A percentile compares a stretch with the other conserved stretches of the same genome.
Evolutionary conservation across 371 early-diverging fungal species (phyloP).

Genomic region (Apophysomyces sp.): DNA sequence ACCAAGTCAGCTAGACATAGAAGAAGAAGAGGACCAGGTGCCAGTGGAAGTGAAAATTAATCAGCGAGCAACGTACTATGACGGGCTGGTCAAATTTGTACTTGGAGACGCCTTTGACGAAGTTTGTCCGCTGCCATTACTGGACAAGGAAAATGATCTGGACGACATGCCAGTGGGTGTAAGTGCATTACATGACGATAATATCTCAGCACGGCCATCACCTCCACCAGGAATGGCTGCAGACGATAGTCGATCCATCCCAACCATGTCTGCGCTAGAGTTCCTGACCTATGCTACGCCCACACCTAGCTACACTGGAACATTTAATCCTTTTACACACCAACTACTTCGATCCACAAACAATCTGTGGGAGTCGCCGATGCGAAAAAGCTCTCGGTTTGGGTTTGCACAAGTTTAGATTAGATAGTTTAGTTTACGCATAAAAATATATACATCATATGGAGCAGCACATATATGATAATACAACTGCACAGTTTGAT

Average conservation of each 20-base stretch:
- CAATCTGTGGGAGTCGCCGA: conserved; percentile 31
- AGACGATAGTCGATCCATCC: not conserved
- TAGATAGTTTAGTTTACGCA: not conserved
- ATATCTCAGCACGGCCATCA: not conserved
- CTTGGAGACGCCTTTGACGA: conserved; percentile 38
- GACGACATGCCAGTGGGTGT: conserved; percentile 39
- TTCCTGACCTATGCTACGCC: conserved; percentile 35
- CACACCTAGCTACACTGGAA: conserved; percentile 34
- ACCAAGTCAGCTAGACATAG: conserved; percentile 5
- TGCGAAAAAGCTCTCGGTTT: conserved; percentile 47
- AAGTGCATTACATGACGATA: conserved; percentile 24
- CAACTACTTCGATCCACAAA: conserved; percentile 32
- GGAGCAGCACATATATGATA: no score
- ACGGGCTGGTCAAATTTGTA: conserved; percentile 37
- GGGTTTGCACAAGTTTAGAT: conserved; percentile 47
- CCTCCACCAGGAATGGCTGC: not conserved
- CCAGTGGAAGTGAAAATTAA: not conserved
- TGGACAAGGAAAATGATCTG: conserved; percentile 4
- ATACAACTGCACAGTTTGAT: no score
- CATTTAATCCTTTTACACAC: conserved; percentile 47
- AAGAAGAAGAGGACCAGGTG: not conserved
- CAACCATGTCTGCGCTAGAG: conserved; percentile 28
- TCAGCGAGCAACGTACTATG: conserved; percentile 5
- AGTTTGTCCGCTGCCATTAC: conserved; percentile 11
- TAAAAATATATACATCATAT: not conserved